Percentiles rank a stretch among this genome's conserved stretches.
Evolutionary conservation across 75 land plant species (phyloP).

Genomic region (Chamaecyparis obtusa): DNA sequence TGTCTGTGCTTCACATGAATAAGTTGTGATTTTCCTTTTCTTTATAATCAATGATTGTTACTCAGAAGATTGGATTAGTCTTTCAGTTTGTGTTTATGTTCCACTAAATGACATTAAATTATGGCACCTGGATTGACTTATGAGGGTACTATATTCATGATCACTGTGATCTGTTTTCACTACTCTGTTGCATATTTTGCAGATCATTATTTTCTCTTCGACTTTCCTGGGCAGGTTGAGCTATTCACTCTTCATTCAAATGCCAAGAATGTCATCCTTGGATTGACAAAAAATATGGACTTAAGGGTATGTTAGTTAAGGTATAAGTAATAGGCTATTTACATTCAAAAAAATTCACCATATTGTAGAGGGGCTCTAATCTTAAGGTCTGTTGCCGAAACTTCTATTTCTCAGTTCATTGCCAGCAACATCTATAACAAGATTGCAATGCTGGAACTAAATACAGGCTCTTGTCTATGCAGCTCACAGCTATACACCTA

Average conservation of each 20-base stretch:
- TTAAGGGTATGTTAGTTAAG: conserved; percentile 52
- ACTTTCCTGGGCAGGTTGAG: conserved; percentile 99
- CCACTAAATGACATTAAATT: background rate
- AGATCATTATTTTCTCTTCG: conserved; percentile 98
- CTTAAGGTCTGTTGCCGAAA: background rate
- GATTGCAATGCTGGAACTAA: background rate
- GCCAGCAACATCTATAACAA: background rate
- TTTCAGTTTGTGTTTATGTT: background rate
- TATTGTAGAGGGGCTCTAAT: background rate
- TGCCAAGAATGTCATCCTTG: conserved; percentile 79
- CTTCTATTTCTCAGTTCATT: background rate
- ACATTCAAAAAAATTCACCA: background rate
- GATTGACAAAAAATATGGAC: conserved; percentile 77
- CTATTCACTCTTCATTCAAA: conserved; percentile 89
- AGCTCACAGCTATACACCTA: conserved; percentile 94
- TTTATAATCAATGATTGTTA: background rate
- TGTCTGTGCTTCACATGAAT: background rate
- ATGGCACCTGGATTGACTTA: background rate
- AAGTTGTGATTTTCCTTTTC: background rate
- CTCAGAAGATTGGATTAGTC: background rate
- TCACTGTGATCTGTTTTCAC: background rate
- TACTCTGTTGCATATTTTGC: conserved; percentile 17
- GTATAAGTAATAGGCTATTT: background rate
- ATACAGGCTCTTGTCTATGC: conserved; percentile 24
- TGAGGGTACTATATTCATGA: background rate